phyloP scores from a whole-genome alignment of 305 asterid species.

The Rubia tinctorum region DNA sequence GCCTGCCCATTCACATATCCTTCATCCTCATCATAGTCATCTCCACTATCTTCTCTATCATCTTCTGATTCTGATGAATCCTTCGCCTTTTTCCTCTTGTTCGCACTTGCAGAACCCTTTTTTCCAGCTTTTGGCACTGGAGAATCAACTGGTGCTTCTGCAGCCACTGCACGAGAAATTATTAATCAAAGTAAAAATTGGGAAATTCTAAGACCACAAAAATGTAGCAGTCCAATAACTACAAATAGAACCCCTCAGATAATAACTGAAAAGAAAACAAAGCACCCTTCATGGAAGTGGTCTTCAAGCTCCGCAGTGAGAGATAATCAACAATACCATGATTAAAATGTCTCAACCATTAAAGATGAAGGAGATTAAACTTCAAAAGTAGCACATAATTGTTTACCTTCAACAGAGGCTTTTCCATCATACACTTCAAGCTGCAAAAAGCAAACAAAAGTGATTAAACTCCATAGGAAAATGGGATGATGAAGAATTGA shows the following conservation, averaged over 20 bases:
- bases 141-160: conserved; percentile 35
- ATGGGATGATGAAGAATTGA: background rate
- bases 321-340: too few species aligned
- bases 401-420: conserved; percentile 73
- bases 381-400: background rate
- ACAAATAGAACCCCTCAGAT: background rate
- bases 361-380: background rate
- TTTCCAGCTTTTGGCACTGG: conserved; percentile 32
- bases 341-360: background rate
- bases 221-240: background rate
- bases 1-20: conserved; percentile 60
- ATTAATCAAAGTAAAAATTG: conserved; percentile 2
- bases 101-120: conserved; percentile 42
- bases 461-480: conserved; percentile 20
- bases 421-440: conserved; percentile 90
- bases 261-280: background rate
- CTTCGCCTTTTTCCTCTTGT: conserved; percentile 64
- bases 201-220: background rate
- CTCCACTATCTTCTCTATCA: conserved; percentile 39
- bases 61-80: conserved; percentile 53
- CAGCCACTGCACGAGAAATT: conserved; percentile 41
- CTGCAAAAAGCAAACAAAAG: conserved; percentile 38
- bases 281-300: too few species aligned
- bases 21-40: conserved; percentile 32
- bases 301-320: background rate